Evolutionary conservation across 1,284 basidiomycete genomes (phyloP).

Genomic region (Melampsora americana): DNA sequence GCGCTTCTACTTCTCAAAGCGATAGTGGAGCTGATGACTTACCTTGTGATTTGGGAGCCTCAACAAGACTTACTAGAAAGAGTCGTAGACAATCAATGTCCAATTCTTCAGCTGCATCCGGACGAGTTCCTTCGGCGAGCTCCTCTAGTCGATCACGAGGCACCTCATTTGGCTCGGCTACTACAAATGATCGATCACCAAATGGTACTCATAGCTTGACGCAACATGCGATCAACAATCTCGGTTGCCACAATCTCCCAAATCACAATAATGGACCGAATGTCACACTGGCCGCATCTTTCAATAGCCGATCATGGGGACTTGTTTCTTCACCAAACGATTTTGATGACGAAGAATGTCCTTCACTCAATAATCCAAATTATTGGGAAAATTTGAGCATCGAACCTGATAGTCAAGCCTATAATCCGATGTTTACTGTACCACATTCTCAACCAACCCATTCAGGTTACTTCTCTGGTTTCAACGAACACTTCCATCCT

Average conservation of each 20-base stretch:
- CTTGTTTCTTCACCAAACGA: constrained; percentile 21
- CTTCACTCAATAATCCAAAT: constrained; percentile 17
- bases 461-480: constrained; percentile 28
- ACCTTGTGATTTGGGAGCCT: constrained; percentile 34
- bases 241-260: background rate
- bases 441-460: constrained; percentile 18
- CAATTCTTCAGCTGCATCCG: constrained; percentile 30
- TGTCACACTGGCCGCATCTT: constrained; percentile 20
- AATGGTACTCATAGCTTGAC: constrained; percentile 9
- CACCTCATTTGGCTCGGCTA: constrained; percentile 33
- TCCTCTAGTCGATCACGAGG: constrained; percentile 36
- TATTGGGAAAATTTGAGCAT: constrained; percentile 42
- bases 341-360: constrained; percentile 34
- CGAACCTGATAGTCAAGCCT: constrained; percentile 22
- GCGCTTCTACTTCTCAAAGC: background rate
- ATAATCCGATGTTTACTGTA: constrained; percentile 32
- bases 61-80: constrained; percentile 37
- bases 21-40: constrained; percentile 5
- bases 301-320: constrained; percentile 29
- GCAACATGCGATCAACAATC: constrained; percentile 1
- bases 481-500: constrained; percentile 36
- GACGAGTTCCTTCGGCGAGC: background rate
- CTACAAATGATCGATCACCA: constrained; percentile 11
- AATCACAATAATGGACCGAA: constrained; percentile 24
- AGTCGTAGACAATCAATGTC: constrained; percentile 27